Conservation (phyloP, 176 grass and related monocot species). For the Carex myosuroides region DNA sequence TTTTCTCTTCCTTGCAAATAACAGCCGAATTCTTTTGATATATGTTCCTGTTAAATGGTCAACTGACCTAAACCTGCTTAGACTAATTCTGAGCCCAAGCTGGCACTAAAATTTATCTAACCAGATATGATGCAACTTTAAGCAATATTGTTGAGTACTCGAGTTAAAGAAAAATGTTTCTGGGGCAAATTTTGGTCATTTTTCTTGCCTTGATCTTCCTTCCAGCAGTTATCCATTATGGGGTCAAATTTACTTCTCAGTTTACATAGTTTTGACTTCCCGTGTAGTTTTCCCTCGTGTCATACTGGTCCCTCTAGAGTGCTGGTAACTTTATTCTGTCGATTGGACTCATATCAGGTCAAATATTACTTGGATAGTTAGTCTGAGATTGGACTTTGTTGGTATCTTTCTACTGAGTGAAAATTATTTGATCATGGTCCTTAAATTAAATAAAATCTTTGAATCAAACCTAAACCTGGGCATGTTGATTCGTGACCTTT, state of each 20-base stretch:
- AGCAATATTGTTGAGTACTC: background rate
- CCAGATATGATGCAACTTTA: background rate
- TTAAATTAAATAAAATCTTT: background rate
- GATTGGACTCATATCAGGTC: background rate
- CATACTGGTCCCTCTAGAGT: background rate
- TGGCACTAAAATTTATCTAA: background rate
- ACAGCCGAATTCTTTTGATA: background rate
- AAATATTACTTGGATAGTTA: background rate
- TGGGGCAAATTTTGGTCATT: background rate
- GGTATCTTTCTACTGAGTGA: background rate
- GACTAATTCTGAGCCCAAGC: background rate
- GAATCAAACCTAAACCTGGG: background rate
- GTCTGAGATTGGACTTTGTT: background rate
- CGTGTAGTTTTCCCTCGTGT: background rate
- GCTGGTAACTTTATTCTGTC: background rate
- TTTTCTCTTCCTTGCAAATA: background rate
- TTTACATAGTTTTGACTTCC: background rate
- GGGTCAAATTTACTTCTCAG: background rate
- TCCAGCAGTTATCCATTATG: background rate
- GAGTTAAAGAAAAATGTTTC: background rate
- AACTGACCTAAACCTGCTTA: background rate
- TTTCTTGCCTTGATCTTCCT: background rate
- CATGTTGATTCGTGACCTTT: background rate
- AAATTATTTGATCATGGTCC: background rate
- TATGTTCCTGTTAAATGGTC: background rate